A percentile compares a stretch with the other conserved stretches of the same genome.
These are phyloP conservation scores for Ganoderma boninense DNA, from an alignment of 1,284 basidiomycete genomes.

Conservation along the genomic window DNA sequence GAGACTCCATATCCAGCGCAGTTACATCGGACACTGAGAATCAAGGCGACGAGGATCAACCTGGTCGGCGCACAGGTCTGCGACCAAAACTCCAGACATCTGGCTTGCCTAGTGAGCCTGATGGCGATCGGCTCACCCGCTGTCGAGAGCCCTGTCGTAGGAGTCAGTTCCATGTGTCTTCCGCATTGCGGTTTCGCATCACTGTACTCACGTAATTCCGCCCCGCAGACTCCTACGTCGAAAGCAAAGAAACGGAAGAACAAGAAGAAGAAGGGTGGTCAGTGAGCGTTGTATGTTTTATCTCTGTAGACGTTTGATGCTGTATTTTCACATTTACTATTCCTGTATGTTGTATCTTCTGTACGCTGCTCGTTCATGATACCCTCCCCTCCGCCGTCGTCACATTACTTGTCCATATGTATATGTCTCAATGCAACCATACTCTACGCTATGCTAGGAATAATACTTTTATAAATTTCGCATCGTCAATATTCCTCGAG, in stretches of 20 bases:
- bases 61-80: neutral
- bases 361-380: neutral
- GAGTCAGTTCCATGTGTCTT: conserved; percentile 11
- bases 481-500: neutral
- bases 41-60: neutral
- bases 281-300: neutral
- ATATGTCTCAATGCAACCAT: neutral
- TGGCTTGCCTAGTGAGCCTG: neutral
- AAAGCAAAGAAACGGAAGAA: neutral
- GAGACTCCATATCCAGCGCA: neutral
- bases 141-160: conserved; percentile 2
- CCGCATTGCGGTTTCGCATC: conserved; percentile 6
- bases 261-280: neutral
- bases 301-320: neutral
- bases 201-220: neutral
- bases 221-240: neutral
- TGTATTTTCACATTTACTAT: neutral
- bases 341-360: neutral
- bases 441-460: neutral
- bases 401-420: neutral
- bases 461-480: neutral
- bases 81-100: neutral
- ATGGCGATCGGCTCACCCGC: neutral
- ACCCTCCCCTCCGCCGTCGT: neutral
- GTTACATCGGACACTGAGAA: neutral